Base-by-base conservation (phyloP, 768 basidiomycete genomes). In the Infundibulicybe gibba region DNA sequence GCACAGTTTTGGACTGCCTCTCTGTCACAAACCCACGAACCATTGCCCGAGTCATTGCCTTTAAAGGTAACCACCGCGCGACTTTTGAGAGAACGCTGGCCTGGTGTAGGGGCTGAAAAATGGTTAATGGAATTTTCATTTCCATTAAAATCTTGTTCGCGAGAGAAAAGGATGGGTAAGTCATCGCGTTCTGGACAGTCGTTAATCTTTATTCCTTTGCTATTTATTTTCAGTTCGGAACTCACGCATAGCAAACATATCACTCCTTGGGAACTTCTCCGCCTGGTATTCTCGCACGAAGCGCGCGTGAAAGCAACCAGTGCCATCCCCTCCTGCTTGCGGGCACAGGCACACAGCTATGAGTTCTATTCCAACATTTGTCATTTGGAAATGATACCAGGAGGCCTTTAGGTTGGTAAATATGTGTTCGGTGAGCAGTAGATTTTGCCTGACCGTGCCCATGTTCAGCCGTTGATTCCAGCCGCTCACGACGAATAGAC, bases 371-470 rank as follows among this genome's bases (percentile, higher is more conserved):
- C 50, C 50, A 35, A 51, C 48, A 21, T 20, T n/a, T 25, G 37
- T 37, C 19, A 20, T n/a, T 44, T 51, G 50, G 32, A 51, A 41
- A 21, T 51, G 50, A 44, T 48, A 39, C 40, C 40, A 48, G n/a
- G 16, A 15, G 5, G 15, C 19, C 46, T 48, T 25, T 8, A 8
- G 3, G 25, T 25, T 8, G 8, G 25, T 25, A 25, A 25, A 25
- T 25, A 25, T 25, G 8, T 25, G 8, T 25, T 25, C 25, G 8
- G 25, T 25, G 25, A 8, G 25, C 8, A 25, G 25, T 8, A 25
- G 25, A 25, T 8, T 4, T 25, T 25, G 8, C 4, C 25, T 25
- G 25, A 25, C 25, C 25, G 25, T 38, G 35, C 35, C 6, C n/a
- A 19, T 38, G 17, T 19, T 14, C 17, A 19, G 6, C 17, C 17